Evolutionary conservation across 2,329 filamentous ascomycete species (phyloP), one percentile per base, ranked within the genome.

Genomic region (Botryotinia calthae): DNA sequence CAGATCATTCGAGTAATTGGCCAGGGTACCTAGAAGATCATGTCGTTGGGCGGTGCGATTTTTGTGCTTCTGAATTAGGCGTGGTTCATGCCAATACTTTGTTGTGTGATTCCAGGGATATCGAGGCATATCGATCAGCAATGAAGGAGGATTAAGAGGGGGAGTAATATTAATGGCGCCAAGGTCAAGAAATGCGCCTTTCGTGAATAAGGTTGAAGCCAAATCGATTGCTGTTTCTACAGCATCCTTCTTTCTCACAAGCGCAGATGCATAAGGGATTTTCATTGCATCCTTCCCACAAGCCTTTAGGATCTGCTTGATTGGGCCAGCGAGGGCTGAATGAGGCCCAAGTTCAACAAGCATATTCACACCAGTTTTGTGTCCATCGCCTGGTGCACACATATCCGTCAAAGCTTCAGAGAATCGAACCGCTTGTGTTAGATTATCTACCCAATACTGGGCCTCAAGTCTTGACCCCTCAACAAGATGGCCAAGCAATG

Each of bases 101-200:
- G 82, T 84, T 31, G 80, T 78, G 73, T 88, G 86, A 42, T 88
- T 86, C 86, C 86, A 89, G 1, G 85, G 82, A 74, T 88, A 88
- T 2, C 82, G 81, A 2, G 86, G 86, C n/a, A 89, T 77, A 71
- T 86, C 67, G 59, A 34, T 63, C 22, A 73, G 56, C 20, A 73
- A 54, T 28, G 66, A 51, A 44, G 63, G 71, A 25, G 63, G 51
- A 40, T 77, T 74, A 16, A 54, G 72, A 14, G 69, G 54, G 7
- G 80, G 82, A n/a, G 83, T 83, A 72, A 84, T 83, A 77, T 87
- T 88, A 76, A 87, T 82, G 3, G 82, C 82, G n/a, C 81, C 81
- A 48, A 88, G 82, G 70, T 86, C 79, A 14, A 88, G 77, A 4
- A 77, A 74, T n/a, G 71, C 73, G 1, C 76, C 76, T 34, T 59